Evolutionary conservation across 768 basidiomycete genomes (phyloP).

Genomic region (Mrakia blollopis): DNA sequence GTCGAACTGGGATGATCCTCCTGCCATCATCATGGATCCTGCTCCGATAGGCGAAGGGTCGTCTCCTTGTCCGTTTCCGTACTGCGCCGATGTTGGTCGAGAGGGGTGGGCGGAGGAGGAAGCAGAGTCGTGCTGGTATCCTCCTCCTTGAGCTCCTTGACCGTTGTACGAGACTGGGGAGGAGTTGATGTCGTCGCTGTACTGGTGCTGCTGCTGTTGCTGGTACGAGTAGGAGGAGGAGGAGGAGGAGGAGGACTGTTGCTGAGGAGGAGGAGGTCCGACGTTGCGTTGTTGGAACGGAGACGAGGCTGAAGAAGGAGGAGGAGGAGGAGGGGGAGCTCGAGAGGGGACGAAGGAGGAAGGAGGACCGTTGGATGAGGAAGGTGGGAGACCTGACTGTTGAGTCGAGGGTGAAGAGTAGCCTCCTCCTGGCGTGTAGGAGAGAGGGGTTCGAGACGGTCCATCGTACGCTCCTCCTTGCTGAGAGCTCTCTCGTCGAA

Average conservation of each 20-base stretch:
- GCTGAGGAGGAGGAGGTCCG: conserved; percentile 7
- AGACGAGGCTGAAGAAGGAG: background rate
- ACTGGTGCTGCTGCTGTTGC: conserved; percentile 12
- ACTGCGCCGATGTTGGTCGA: background rate
- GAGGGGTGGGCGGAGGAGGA: background rate
- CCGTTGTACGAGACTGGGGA: conserved; percentile 17
- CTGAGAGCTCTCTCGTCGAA: no score
- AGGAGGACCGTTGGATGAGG: conserved; percentile 13
- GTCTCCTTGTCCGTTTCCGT: background rate
- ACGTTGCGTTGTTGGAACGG: background rate
- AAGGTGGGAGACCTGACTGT: background rate
- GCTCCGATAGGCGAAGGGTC: background rate
- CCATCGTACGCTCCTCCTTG: no score
- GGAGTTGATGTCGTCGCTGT: conserved; percentile 2
- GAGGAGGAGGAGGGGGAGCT: conserved; percentile 21
- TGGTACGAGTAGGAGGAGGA: background rate
- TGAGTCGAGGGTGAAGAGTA: background rate
- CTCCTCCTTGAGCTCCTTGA: no score
- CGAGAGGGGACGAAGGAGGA: conserved; percentile 17
- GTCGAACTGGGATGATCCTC: no score
- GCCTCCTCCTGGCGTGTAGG: background rate
- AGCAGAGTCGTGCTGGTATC: background rate
- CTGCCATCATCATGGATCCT: conserved; percentile 10
- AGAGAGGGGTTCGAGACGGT: conserved; percentile 8
- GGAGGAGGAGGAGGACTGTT: background rate